These are phyloP conservation scores for Skeletonema potamos DNA, from an alignment of 108 stramenopile species.

Conservation along the genomic window DNA sequence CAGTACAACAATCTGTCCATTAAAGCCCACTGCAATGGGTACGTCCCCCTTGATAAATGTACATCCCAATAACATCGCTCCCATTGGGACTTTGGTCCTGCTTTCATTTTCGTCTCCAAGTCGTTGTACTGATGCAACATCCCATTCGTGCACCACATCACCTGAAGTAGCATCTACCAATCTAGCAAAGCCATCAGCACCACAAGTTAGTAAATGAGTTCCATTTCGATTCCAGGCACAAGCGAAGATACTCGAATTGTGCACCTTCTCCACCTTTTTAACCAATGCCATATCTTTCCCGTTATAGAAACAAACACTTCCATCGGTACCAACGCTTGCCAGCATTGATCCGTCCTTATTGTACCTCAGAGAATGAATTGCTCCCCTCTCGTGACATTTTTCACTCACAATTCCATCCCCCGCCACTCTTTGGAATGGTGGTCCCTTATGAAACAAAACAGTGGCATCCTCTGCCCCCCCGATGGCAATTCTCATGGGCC, in stretches of 20 bases:
- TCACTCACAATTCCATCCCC: conserved; percentile 58
- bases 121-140: conserved; percentile 65
- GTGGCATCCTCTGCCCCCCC: conserved; percentile 90
- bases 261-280: conserved; percentile 55
- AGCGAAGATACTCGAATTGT: conserved; percentile 84
- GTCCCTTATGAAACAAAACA: conserved; percentile 87
- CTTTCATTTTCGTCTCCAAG: conserved; percentile 49
- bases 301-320: conserved; percentile 78
- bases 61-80: conserved; percentile 79
- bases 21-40: conserved; percentile 78
- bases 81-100: conserved; percentile 59
- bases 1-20: conserved; percentile 84
- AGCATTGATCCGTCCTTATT: conserved; percentile 71
- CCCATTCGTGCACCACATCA: conserved; percentile 55
- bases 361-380: conserved; percentile 87
- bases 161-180: conserved; percentile 57
- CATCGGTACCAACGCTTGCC: conserved; percentile 84
- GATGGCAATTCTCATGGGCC: conserved; percentile 89
- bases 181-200: conserved; percentile 92
- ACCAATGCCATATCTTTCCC: conserved; percentile 66
- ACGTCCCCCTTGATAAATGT: conserved; percentile 60
- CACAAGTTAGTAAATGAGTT: conserved; percentile 79
- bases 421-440: conserved; percentile 88
- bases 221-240: conserved; percentile 82
- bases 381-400: conserved; percentile 60